phyloP scores from a whole-genome alignment of 23 red algal genomes.

The Chondrus crispus region DNA sequence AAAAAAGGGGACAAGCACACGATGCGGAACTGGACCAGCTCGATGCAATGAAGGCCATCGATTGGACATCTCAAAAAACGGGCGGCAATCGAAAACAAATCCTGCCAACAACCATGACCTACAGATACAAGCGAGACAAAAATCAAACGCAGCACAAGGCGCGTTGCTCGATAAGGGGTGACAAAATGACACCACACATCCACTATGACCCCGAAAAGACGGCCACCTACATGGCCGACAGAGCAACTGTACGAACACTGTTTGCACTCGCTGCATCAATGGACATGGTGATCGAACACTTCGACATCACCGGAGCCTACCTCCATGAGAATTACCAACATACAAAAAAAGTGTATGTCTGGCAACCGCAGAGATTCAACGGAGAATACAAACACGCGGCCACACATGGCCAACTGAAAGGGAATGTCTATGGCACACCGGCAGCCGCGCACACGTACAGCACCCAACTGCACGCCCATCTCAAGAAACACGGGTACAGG shows the following conservation, averaged over 20 bases:
- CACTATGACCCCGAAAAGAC: not conserved
- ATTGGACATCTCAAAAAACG: not conserved
- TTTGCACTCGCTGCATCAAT: not conserved
- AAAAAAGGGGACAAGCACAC: not conserved
- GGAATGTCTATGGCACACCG: not conserved
- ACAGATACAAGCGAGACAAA: not conserved
- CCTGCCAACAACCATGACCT: not conserved
- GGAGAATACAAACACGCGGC: not conserved
- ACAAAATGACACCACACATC: constrained; percentile 4
- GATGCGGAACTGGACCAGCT: constrained; percentile 1
- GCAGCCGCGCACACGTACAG: not conserved
- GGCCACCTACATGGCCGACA: not conserved
- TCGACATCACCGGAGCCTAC: not conserved
- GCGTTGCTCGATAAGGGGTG: not conserved
- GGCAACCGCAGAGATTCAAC: not conserved
- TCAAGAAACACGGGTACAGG: not conserved
- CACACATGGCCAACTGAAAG: not conserved
- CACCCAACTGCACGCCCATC: not conserved
- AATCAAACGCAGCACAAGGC: not conserved
- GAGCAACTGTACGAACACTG: not conserved
- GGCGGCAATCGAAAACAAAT: not conserved
- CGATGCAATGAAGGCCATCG: not conserved
- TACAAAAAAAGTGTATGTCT: not conserved
- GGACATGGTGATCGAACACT: not conserved
- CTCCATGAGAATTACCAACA: not conserved